A percentile compares a stretch with the other conserved stretches of the same genome.
phyloP scores from a whole-genome alignment of 306 rosid genomes.

The Sophora flavescens region DNA sequence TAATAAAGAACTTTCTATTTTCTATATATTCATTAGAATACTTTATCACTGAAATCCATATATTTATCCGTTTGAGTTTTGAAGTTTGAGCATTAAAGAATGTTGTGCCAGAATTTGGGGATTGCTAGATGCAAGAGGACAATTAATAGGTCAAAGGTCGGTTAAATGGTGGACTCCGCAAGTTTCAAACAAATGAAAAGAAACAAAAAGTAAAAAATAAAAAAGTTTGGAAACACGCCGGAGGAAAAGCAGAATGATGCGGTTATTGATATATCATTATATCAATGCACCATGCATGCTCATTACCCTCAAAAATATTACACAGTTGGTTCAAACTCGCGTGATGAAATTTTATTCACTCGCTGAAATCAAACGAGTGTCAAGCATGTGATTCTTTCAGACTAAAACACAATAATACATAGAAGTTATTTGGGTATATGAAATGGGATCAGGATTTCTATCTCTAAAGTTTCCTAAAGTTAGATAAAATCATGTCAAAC shows the following conservation, averaged over 20 bases:
- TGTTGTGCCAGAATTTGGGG: conserved; percentile 42
- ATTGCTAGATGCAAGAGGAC: conserved; percentile 48
- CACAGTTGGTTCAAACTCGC: no score
- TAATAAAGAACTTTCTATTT: no score
- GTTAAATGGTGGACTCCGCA: conserved; percentile 46
- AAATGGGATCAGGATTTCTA: no score
- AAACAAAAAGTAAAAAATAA: conserved; percentile 13
- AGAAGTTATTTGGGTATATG: not conserved
- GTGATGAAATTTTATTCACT: not conserved
- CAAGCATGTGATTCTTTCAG: not conserved
- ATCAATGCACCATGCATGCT: conserved; percentile 29
- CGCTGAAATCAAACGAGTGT: not conserved
- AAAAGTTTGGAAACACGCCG: not conserved
- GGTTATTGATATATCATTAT: conserved; percentile 17
- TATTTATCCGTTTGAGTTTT: conserved; percentile 36
- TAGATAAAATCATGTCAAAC: no score
- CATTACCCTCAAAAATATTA: no score
- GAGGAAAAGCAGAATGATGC: conserved; percentile 27
- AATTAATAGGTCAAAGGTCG: conserved; percentile 54
- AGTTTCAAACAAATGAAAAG: conserved; percentile 31
- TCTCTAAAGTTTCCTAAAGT: no score
- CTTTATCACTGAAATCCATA: conserved; percentile 21
- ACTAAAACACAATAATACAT: not conserved
- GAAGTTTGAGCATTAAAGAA: conserved; percentile 1
- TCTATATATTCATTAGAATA: not conserved